Conservation (phyloP, 176 grass and related monocot genomes). For the Triticum urartu region DNA sequence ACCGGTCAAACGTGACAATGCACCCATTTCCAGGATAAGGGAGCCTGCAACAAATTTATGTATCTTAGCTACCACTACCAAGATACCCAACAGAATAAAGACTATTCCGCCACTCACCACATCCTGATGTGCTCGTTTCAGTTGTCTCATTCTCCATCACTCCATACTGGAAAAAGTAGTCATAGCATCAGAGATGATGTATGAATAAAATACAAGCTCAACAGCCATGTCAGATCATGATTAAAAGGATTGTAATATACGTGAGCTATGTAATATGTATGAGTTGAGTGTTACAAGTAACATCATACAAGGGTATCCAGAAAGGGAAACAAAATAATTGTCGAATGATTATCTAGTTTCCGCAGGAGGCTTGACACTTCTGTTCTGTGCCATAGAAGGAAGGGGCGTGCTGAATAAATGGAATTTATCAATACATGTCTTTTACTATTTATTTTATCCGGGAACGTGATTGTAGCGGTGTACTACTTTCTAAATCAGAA, state of each 20-base stretch:
- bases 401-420: neutral
- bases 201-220: neutral
- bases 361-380: neutral
- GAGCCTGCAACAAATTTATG: conserved; percentile 56
- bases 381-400: neutral
- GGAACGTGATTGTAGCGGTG: neutral
- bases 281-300: neutral
- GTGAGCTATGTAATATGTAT: neutral
- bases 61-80: conserved; percentile 19
- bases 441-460: conserved; percentile 1
- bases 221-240: neutral
- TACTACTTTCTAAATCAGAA: neutral
- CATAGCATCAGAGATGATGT: conserved; percentile 17
- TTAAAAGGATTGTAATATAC: neutral
- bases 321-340: neutral
- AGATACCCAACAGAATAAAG: conserved; percentile 27
- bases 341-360: neutral
- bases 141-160: conserved; percentile 91
- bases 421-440: conserved; percentile 6
- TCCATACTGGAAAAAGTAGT: conserved; percentile 66
- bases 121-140: conserved; percentile 99
- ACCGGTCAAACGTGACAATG: conserved; percentile 79
- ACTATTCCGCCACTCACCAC: conserved; percentile 57
- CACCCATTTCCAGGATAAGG: conserved; percentile 98
- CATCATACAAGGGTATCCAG: neutral